Base-by-base conservation (phyloP, 495 filamentous ascomycete genomes). In the Tricharina praecox region DNA sequence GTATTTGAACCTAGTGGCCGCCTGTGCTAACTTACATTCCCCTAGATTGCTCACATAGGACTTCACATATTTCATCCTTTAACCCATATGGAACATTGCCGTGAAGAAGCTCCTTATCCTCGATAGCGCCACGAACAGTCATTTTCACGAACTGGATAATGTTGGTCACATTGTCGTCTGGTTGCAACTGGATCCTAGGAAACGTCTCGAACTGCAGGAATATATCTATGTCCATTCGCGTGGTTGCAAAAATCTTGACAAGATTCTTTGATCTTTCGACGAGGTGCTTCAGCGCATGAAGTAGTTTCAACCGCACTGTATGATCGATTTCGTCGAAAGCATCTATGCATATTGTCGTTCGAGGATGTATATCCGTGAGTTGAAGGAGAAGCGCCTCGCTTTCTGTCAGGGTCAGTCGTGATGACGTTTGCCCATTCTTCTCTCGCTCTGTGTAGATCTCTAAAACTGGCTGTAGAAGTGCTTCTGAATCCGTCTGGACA, bases 181-280 rank as follows among this genome's bases (percentile, higher is more conserved):
- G 42, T 21, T 30, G 24, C 19, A 45, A 8, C 4, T 28, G 5
- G 33, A 45, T 45, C 24, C 42, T 30, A 18, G 42, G 42, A 45
- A 28, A 45, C 10, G 13, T 7, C 13, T n/a, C 2, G 1, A 59
- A 26, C 8, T 32, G 26, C 13, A 33, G 18, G 8, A 45, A 10
- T 5, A 59, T 56, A 43, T 56, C 50, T 1, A 25, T 4, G 18
- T 59, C 50, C 11, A 48, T 47, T 20, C 55, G 48, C 23, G 50
- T 53, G 7, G 55, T 52, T 3, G 54, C 44, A 37, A 59, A 56
- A 2, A 59, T 25, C 19, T 59, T 59, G 2, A 59, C 42, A 2
- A 56, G 24, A n/a, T 45, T 37, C 24, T 46, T 26, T 0, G 50
- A 45, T 3, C 18, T 16, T 2, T 23, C 1, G 8, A 58, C 35